These are phyloP conservation scores for Physcomitrium patens DNA, from an alignment of 225 moss, liverwort and hornwort species.

Conservation along the genomic window DNA sequence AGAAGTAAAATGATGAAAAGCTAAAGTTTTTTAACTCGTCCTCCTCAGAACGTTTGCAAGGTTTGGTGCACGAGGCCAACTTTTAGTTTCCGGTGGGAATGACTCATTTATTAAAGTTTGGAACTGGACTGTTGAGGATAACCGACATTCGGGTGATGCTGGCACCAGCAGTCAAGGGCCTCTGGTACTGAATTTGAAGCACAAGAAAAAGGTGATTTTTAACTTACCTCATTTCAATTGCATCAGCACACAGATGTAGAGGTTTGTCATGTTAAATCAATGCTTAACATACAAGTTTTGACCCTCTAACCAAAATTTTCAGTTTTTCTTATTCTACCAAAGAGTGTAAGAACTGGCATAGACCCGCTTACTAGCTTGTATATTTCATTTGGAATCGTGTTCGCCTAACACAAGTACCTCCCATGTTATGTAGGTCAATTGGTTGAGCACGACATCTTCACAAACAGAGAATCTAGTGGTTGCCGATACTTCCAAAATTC, in stretches of 20 bases:
- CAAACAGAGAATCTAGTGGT: conserved; percentile 68
- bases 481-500: conserved; percentile 82
- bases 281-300: conserved; percentile 1
- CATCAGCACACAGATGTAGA: conserved; percentile 9
- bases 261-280: background rate
- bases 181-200: conserved; percentile 67
- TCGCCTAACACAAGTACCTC: conserved; percentile 30
- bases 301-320: conserved; percentile 4
- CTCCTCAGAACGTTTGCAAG: conserved; percentile 72
- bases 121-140: conserved; percentile 67
- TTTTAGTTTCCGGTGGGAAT: conserved; percentile 83
- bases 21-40: conserved; percentile 18
- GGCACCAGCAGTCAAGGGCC: conserved; percentile 34
- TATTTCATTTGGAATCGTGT: background rate
- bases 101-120: conserved; percentile 80
- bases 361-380: conserved; percentile 15
- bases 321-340: conserved; percentile 4
- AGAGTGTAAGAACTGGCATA: conserved; percentile 2
- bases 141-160: conserved; percentile 26
- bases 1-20: background rate
- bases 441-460: conserved; percentile 63
- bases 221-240: background rate
- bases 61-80: conserved; percentile 78
- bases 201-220: conserved; percentile 68
- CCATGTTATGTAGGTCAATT: conserved; percentile 63